These are phyloP conservation scores for Epichloe coenophiala DNA, from an alignment of 2,329 filamentous ascomycete species.

Conservation along the genomic window DNA sequence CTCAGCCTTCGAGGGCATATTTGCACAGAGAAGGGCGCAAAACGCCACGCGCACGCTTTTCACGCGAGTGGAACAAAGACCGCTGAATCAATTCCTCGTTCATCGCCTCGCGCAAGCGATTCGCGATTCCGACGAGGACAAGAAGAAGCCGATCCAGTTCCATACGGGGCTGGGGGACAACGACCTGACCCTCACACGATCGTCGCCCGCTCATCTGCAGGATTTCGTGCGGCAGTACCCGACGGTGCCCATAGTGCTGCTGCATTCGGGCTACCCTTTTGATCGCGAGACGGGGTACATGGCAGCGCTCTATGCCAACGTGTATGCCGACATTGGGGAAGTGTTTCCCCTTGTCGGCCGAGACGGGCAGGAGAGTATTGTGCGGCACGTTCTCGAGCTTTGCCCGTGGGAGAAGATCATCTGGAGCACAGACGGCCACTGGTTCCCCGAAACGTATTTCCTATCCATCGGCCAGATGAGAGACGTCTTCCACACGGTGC, in stretches of 20 bases:
- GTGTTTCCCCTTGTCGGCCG: conserved; percentile 69
- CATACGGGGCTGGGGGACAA: conserved; percentile 74
- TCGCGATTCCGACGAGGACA: conserved; percentile 24
- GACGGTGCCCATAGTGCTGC: conserved; percentile 57
- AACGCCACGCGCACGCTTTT: conserved; percentile 19
- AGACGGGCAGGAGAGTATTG: conserved; percentile 57
- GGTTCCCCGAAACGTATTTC: conserved; percentile 65
- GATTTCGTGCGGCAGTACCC: conserved; percentile 57
- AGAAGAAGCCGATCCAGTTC: conserved; percentile 65
- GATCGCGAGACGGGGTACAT: conserved; percentile 68
- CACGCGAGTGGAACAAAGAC: conserved; percentile 45
- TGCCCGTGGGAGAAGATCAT: conserved; percentile 63
- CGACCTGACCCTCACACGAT: conserved; percentile 54
- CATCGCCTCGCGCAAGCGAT: conserved; percentile 49
- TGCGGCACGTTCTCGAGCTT: conserved; percentile 62
- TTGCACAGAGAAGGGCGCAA: conserved; percentile 9
- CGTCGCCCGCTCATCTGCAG: conserved; percentile 66
- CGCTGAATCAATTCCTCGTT: conserved; percentile 58
- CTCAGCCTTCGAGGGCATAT: conserved; percentile 25
- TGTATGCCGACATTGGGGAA: conserved; percentile 71
- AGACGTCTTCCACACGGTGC: conserved; percentile 53
- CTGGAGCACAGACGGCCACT: conserved; percentile 72
- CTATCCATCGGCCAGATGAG: conserved; percentile 60
- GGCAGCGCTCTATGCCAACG: conserved; percentile 63
- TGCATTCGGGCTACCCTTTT: conserved; percentile 74